Percentiles rank a stretch among this genome's conserved stretches.
Conservation (phyloP, 257 asterid species). For the Solanum sejunctum region DNA sequence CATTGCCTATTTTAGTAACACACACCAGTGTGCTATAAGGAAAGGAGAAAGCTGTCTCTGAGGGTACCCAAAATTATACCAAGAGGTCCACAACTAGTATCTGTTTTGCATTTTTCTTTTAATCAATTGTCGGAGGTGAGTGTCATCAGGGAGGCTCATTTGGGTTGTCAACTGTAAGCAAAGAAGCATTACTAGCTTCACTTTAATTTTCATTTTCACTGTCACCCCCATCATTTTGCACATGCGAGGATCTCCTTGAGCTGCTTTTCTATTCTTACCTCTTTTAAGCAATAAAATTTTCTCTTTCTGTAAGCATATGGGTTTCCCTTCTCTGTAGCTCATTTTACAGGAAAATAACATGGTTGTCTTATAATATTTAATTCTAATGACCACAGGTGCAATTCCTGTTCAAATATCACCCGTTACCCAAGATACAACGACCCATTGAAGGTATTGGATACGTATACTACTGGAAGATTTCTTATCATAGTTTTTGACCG, state of each 20-base stretch:
- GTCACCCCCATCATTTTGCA: background rate
- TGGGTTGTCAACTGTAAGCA: background rate
- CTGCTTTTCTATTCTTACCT: background rate
- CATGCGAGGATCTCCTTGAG: background rate
- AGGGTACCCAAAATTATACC: background rate
- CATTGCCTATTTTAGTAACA: background rate
- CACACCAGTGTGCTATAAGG: background rate
- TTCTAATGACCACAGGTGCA: conserved; percentile 50
- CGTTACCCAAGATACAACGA: conserved; percentile 97
- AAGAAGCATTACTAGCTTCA: background rate
- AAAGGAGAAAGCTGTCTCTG: background rate
- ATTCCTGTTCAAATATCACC: conserved; percentile 49
- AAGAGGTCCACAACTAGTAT: background rate
- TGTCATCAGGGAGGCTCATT: background rate
- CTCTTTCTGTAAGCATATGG: background rate
- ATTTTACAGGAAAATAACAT: background rate
- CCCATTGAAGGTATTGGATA: conserved; percentile 62
- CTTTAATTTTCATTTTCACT: background rate
- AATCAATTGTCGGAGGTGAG: background rate
- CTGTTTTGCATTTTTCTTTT: background rate
- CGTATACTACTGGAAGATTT: background rate
- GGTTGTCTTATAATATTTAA: background rate
- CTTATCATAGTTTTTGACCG: conserved; percentile 4
- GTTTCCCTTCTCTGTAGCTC: background rate
- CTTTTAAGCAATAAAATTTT: background rate